Conservation (phyloP, 371 early-diverging fungal genomes). For the Rhizomucor miehei region DNA sequence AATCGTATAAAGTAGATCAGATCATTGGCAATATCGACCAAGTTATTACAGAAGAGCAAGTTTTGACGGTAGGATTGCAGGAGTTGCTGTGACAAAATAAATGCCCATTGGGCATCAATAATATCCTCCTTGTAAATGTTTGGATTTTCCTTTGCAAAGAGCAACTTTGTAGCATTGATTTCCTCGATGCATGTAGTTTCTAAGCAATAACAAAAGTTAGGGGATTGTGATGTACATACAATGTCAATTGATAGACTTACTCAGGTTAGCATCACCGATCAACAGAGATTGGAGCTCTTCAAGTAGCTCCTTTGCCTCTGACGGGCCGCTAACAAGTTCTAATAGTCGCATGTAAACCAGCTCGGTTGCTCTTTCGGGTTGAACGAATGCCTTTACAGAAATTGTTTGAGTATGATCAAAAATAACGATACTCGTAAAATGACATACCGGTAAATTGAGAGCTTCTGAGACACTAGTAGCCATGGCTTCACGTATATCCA, state of each 20-base stretch:
- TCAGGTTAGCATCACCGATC: neutral
- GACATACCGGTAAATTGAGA: slow-evolving; percentile 29
- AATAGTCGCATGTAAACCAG: slow-evolving; percentile 33
- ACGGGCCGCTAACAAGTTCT: slow-evolving; percentile 18
- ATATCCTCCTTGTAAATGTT: slow-evolving; percentile 56
- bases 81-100: slow-evolving; percentile 9
- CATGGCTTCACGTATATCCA: slow-evolving; percentile 62
- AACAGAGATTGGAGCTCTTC: slow-evolving; percentile 20
- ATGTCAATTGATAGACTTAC: no score
- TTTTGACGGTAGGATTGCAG: no score
- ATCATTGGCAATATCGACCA: slow-evolving; percentile 6
- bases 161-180: slow-evolving; percentile 21
- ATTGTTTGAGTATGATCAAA: no score
- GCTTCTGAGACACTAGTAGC: slow-evolving; percentile 57
- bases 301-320: slow-evolving; percentile 17
- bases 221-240: no score
- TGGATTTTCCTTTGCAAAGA: slow-evolving; percentile 53
- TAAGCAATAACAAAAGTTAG: neutral
- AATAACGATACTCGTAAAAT: neutral
- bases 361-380: slow-evolving; percentile 55
- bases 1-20: slow-evolving; percentile 5
- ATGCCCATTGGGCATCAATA: slow-evolving; percentile 50
- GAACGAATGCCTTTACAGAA: slow-evolving; percentile 29
- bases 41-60: neutral
- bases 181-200: slow-evolving; percentile 27